phyloP scores from a whole-genome alignment of 148 eudicot species.

The Bassia scoparia region DNA sequence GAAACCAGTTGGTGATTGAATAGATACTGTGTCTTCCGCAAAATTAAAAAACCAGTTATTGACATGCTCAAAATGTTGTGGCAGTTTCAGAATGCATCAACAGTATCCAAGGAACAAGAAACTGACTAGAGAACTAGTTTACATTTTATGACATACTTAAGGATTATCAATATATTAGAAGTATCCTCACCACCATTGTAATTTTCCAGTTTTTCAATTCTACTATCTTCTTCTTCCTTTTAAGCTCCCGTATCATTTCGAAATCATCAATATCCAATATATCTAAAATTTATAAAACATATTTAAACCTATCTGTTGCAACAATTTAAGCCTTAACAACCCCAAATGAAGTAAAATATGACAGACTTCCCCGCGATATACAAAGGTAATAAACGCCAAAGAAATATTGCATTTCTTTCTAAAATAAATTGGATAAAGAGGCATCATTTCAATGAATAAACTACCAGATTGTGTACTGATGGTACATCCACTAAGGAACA shows the following conservation, averaged over 20 bases:
- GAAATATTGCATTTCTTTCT: no score
- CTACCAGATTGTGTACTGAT: slow-evolving; percentile 97
- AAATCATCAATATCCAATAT: not conserved
- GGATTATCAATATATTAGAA: not conserved
- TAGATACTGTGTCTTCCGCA: slow-evolving; percentile 94
- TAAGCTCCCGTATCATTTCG: not conserved
- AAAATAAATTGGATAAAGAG: no score
- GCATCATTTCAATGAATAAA: not conserved
- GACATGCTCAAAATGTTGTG: slow-evolving; percentile 6
- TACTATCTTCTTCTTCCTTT: not conserved
- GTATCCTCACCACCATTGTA: not conserved
- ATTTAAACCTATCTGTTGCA: not conserved
- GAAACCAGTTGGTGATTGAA: slow-evolving; percentile 99
- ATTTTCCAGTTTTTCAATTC: not conserved
- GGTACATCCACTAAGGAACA: slow-evolving; percentile 99
- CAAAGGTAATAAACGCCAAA: no score
- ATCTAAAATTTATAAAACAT: not conserved
- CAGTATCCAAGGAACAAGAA: not conserved
- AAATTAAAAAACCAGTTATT: slow-evolving; percentile 20
- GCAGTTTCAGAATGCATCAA: slow-evolving; percentile 6
- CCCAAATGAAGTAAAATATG: not conserved
- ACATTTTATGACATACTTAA: not conserved
- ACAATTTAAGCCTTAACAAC: not conserved
- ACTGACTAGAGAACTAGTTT: not conserved
- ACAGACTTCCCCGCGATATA: no score